phyloP scores from a whole-genome alignment of 176 grass and related monocot genomes.

The Elymus sibiricus region DNA sequence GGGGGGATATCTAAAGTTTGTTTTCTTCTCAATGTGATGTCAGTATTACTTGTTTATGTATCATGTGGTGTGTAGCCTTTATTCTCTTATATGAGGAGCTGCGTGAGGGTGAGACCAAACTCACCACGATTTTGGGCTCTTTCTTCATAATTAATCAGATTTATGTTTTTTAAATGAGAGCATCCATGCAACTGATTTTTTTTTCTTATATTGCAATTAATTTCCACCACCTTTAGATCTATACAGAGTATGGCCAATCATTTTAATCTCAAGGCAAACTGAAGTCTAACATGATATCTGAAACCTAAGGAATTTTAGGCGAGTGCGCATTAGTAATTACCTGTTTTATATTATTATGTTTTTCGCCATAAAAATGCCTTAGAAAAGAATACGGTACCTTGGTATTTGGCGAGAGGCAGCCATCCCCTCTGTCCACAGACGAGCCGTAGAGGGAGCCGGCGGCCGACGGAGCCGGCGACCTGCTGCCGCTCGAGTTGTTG shows the following conservation, averaged over 20 bases:
- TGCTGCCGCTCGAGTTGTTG: conserved; percentile 26
- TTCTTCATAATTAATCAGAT: neutral
- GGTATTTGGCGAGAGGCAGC: conserved; percentile 13
- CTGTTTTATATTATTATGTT: no score
- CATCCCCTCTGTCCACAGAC: conserved; percentile 40
- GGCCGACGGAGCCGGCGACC: conserved; percentile 31
- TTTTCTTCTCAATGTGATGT: neutral
- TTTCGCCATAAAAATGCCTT: no score
- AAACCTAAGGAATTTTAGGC: neutral
- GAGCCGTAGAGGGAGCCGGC: conserved; percentile 32
- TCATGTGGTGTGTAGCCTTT: neutral
- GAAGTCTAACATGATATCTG: neutral
- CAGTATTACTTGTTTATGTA: neutral
- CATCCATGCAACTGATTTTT: neutral
- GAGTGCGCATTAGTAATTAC: neutral
- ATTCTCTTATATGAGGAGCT: neutral
- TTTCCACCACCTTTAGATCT: neutral
- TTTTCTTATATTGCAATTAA: neutral
- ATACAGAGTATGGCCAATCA: neutral
- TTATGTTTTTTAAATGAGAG: neutral
- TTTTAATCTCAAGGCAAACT: neutral
- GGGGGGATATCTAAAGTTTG: neutral
- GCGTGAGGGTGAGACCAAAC: neutral
- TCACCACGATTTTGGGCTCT: neutral
- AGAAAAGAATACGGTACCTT: conserved; percentile 16